Evolutionary conservation across 768 basidiomycete species (phyloP), one percentile per base, ranked within the genome.

Genomic region (Trametes cingulata): DNA sequence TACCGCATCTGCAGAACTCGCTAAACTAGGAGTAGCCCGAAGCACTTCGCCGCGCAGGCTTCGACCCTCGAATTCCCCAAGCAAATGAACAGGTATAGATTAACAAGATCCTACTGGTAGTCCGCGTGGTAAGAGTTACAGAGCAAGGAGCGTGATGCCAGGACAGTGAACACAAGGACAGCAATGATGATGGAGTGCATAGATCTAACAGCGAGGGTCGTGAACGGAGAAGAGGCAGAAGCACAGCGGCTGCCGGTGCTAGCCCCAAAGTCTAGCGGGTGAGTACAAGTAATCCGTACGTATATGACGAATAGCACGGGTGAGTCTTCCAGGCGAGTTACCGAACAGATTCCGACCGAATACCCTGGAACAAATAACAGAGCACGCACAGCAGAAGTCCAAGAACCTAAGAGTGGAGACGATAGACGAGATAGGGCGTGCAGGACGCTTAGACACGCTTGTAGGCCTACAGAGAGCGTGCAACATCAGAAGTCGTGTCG

Each of bases 381-480:
- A 57, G 47, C 39, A 57, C 46, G 46, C 37, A 57, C 39, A 57
- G 46, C 29, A 33, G 6, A 33, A 5, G 29, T 33, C 29, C 56
- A 35, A 49, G 14, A 15, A 40, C 40, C 27, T 35, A 20, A 36
- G 24, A 19, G 17, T 19, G 19, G 24, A 6, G 27, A 24, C 17
- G 52, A 41, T 19, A 37, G 14, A 13, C 39, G 15, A 19, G 25
- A 36, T 17, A 25, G 15, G 46, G 20, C 45, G 22, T 22, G 12
- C 22, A 13, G 10, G 19, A 4, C 6, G 29, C 15, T 36, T 51
- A 61, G 12, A 49, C 51, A n/a, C 55, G 61, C 52, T 68, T 64
- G 61, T 50, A 61, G 36, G 56, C 56, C 67, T 67, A 40, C 33
- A 24, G 13, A 2, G 35, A 39, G 24, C 20, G 40, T 45, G 35